Base-by-base conservation (phyloP, 306 rosid genomes). In the Leucaena leucocephala region DNA sequence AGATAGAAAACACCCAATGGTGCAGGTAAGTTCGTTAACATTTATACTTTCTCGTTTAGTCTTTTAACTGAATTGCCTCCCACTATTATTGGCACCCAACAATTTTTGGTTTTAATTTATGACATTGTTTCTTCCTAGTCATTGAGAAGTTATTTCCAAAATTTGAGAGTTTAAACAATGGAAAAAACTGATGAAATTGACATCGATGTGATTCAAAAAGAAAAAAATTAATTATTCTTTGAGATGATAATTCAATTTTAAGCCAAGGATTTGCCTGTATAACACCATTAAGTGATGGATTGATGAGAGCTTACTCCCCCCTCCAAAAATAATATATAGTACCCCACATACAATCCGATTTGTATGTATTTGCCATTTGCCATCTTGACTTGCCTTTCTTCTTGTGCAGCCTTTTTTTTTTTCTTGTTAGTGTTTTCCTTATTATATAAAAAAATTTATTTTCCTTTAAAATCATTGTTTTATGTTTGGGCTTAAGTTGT, bases 1-100 rank as follows among this genome's bases (percentile, higher is more conserved):
- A 35, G 97, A 94, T 80, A 90, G 78, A 80, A 86, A 87, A 77
- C 86, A 86, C 84, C 95, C 94, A 2, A 92, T 91, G 92, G 68
- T 90, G 64, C 89, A 89, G 89, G 98, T 92, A 83, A 83, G 80
- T 74, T 57, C 52, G 48, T 78, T 77, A 22, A 77, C 48, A 27
- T 50, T 27, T 75, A 64, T 59, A 42, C 33, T 68, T 61, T 54
- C 58, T 7, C 4, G 36, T 33, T 45, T 34, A 66, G 38, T 63
- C 64, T 74, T 50, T 63, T 75, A 39, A 15, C 22, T 71, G 35
- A 40, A 44, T 43, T n/a, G 21, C 42, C 42, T 78, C 74, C 59
- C 38, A 34, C 17, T 27, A 9, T 45, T 44, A 12, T 78, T 33
- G 38, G 59, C 36, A 62, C 74, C 54, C 57, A 65, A 36, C 11